Conservation (phyloP, 768 basidiomycete species). For the Podaxis mareebaensis region DNA sequence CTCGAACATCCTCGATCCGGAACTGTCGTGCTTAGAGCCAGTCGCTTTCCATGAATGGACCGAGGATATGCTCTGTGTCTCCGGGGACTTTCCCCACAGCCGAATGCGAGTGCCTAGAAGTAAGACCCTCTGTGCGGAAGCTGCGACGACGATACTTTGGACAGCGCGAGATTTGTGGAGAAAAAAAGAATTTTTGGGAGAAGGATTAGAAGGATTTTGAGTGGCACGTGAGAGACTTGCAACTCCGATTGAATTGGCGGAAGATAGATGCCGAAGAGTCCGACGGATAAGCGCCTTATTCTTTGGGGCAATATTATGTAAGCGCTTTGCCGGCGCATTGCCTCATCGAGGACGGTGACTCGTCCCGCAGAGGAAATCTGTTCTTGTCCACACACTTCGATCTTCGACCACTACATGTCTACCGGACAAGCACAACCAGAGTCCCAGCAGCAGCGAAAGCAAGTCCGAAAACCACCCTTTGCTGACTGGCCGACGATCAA, state of each 20-base stretch:
- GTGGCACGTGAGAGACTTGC: slow-evolving; percentile 16
- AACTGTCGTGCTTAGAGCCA: slow-evolving; percentile 72
- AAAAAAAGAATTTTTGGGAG: slow-evolving; percentile 24
- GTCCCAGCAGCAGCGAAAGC: slow-evolving; percentile 32
- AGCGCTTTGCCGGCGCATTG: slow-evolving; percentile 7
- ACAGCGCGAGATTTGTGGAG: slow-evolving; percentile 44
- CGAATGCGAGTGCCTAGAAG: slow-evolving; percentile 38
- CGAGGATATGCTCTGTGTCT: slow-evolving; percentile 72
- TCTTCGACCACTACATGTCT: slow-evolving; percentile 17
- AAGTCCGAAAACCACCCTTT: slow-evolving; percentile 38
- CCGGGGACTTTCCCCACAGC: slow-evolving; percentile 97
- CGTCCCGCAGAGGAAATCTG: slow-evolving; percentile 6
- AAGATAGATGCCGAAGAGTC: neutral
- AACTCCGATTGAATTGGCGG: slow-evolving; percentile 24
- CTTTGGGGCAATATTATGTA: slow-evolving; percentile 2
- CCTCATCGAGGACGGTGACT: slow-evolving; percentile 14
- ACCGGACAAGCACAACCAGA: slow-evolving; percentile 27
- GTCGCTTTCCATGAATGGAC: slow-evolving; percentile 67
- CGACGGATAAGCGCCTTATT: neutral
- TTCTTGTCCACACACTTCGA: slow-evolving; percentile 10
- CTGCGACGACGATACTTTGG: slow-evolving; percentile 87
- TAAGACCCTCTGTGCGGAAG: slow-evolving; percentile 64
- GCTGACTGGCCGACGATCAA: slow-evolving; percentile 55
- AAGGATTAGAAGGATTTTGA: slow-evolving; percentile 20
- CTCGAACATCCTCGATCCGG: slow-evolving; percentile 51